Evolutionary conservation across 371 early-diverging fungal genomes (phyloP).

Genomic region (Apophysomyces variabilis): DNA sequence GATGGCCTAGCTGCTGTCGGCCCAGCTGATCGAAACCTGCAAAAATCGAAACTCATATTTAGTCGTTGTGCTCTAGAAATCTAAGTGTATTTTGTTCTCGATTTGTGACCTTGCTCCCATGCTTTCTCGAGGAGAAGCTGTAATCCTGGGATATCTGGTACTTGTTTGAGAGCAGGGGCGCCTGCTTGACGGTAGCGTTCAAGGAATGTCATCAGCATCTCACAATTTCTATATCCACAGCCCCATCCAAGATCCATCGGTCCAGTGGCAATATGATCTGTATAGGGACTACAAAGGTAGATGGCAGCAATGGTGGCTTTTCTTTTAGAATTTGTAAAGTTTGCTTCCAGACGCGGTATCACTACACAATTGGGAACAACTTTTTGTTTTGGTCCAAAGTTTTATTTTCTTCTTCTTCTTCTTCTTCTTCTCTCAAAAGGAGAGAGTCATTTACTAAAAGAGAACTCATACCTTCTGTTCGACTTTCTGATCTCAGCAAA

Average conservation of each 20-base stretch:
- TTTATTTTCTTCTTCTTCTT: no score
- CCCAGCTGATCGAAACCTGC: constrained; percentile 63
- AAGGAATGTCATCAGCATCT: constrained; percentile 62
- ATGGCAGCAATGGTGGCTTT: constrained; percentile 13
- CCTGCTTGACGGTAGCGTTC: constrained; percentile 19
- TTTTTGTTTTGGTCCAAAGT: no score
- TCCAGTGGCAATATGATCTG: constrained; percentile 36
- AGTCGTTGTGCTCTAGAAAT: not conserved
- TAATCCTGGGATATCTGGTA: constrained; percentile 47
- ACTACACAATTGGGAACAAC: not conserved
- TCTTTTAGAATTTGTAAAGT: not conserved
- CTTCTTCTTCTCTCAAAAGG: not conserved
- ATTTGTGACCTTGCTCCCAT: constrained; percentile 49
- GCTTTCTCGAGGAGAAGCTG: constrained; percentile 64
- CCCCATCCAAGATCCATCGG: constrained; percentile 62
- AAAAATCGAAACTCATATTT: not conserved
- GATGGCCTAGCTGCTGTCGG: constrained; percentile 53
- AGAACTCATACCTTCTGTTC: not conserved
- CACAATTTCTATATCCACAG: constrained; percentile 72
- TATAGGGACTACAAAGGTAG: constrained; percentile 33
- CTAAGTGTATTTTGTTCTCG: no score
- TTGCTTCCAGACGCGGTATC: constrained; percentile 2
- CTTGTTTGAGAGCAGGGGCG: constrained; percentile 15
- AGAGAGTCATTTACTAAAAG: not conserved
- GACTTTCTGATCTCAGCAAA: constrained; percentile 23